phyloP scores from a whole-genome alignment of 805 yeast species.

The Candida manassasensis region DNA sequence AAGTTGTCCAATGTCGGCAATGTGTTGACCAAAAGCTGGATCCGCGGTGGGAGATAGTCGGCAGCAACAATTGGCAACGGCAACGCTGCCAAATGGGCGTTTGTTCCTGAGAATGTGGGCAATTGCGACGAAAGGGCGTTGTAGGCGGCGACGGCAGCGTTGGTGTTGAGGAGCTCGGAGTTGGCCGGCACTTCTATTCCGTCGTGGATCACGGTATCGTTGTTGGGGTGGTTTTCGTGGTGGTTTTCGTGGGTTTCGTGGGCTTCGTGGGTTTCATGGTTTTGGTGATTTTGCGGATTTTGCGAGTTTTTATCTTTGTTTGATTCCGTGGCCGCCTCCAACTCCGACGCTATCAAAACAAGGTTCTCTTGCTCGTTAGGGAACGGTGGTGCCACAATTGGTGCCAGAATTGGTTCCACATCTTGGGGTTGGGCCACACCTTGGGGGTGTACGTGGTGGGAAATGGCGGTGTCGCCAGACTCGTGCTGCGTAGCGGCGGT shows the following conservation, averaged over 20 bases:
- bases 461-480: too few species aligned
- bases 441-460: too few species aligned
- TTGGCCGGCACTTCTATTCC: slow-evolving; percentile 32
- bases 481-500: too few species aligned
- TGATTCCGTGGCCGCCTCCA: slow-evolving; percentile 27
- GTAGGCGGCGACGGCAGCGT: slow-evolving; percentile 38
- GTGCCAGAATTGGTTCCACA: too few species aligned
- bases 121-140: slow-evolving; percentile 36
- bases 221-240: neutral
- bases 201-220: slow-evolving; percentile 16
- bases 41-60: slow-evolving; percentile 51
- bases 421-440: too few species aligned
- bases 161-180: slow-evolving; percentile 38
- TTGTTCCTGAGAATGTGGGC: slow-evolving; percentile 31
- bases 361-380: slow-evolving; percentile 21
- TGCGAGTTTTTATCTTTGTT: slow-evolving; percentile 6
- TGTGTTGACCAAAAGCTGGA: slow-evolving; percentile 61
- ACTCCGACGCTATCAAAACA: slow-evolving; percentile 28
- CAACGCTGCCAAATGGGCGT: slow-evolving; percentile 55
- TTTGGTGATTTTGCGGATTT: slow-evolving; percentile 2
- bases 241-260: too few species aligned
- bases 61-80: slow-evolving; percentile 58
- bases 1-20: slow-evolving; percentile 77
- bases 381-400: neutral
- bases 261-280: too few species aligned